Evolutionary conservation across 352 stramenopile species (phyloP), one percentile per base, ranked within the genome.

Genomic region (Halophytophthora batemanensis): DNA sequence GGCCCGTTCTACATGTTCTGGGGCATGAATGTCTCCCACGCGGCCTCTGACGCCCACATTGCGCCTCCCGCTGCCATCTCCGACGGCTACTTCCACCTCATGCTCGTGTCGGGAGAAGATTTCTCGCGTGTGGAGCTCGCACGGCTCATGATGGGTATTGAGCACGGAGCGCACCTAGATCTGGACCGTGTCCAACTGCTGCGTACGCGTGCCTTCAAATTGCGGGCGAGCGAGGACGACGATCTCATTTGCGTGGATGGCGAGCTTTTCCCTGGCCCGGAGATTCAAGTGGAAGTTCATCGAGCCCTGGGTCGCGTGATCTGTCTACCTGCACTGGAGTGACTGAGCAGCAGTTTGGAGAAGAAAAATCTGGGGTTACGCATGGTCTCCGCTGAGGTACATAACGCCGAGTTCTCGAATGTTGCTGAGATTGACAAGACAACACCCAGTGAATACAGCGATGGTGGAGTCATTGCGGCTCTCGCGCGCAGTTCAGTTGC

Each of bases 241-340:
- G 74, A 85, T 19, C 46, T 72, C 23, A 67, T 90, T 18, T 87
- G 71, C 37, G 60, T 90, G 15, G 79, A 90, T 53, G 79, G 79
- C 6, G 79, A 90, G 34, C 50, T 71, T 22, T 80, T 90, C 34
- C 41, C 49, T 7, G 79, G 79, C 0, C 61, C 64, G 5, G 57
- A 71, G 42, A 39, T 80, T 14, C 66, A 77, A 53, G 69, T 77
- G 35, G 64, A 84, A 50, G 63, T 80, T 19, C 71, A 82, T 34
- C 68, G 66, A 23, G 71, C 48, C 22, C 44, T 84, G 42, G 74
- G 69, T 14, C 74, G 74, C 33, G 50, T 84, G 21, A 43, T 84
- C n/a, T 61, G 56, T 17, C 41, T 76, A 6, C 53, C 68, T 38
- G 28, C 22, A 42, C 61, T 25, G n/a, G 58, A 56, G 25, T 58